A percentile compares a stretch with the other conserved stretches of the same genome.
These are phyloP conservation scores for Thalassiosira livingstoniorum DNA, from an alignment of 352 stramenopile species.

Conservation along the genomic window DNA sequence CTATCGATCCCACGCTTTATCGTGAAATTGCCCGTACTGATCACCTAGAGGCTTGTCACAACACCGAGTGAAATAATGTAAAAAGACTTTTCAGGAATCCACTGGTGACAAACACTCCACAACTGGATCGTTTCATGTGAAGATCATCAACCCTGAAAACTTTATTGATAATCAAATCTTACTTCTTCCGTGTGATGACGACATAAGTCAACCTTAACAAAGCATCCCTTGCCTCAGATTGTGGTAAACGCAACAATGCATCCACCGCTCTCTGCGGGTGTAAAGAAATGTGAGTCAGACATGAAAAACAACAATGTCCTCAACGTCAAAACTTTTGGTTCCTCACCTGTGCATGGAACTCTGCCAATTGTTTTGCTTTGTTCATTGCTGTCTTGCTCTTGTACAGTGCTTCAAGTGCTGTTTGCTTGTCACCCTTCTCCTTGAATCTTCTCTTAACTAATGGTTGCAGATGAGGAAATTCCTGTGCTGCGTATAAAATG, in stretches of 20 bases:
- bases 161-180: no score
- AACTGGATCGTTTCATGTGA: no score
- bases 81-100: no score
- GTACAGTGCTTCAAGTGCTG: constrained; percentile 84
- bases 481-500: constrained; percentile 96
- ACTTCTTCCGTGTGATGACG: constrained; percentile 89
- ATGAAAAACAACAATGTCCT: background rate
- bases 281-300: background rate
- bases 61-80: no score
- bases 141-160: no score
- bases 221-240: constrained; percentile 85
- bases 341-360: constrained; percentile 85
- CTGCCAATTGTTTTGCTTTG: constrained; percentile 84
- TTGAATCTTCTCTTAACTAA: constrained; percentile 90
- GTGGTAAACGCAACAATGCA: constrained; percentile 83
- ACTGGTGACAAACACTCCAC: no score
- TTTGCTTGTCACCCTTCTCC: constrained; percentile 87
- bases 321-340: constrained; percentile 9
- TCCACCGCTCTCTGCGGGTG: constrained; percentile 84
- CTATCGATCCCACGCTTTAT: no score
- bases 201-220: constrained; percentile 88
- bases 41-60: no score
- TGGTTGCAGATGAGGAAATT: constrained; percentile 85
- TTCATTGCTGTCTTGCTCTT: constrained; percentile 86
- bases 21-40: no score